Conservation (phyloP, 2,329 filamentous ascomycete genomes). For the Seiridium unicorne region DNA sequence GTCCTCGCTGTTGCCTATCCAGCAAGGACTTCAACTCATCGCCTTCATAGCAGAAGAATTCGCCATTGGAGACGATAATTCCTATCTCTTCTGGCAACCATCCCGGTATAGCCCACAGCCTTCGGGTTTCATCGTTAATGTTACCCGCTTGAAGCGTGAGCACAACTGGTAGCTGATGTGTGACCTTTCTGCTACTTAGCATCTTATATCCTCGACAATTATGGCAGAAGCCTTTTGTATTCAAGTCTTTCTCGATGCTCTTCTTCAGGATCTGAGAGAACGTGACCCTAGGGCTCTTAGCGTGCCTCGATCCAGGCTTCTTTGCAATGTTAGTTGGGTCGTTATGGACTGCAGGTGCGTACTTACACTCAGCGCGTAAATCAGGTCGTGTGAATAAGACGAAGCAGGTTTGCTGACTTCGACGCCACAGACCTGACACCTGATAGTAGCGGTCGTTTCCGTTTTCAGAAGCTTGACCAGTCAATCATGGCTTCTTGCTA, state of each 20-base stretch:
- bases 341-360: background rate
- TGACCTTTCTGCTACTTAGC: slow-evolving; percentile 79
- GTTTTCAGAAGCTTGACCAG: slow-evolving; percentile 59
- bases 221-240: slow-evolving; percentile 89
- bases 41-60: slow-evolving; percentile 93
- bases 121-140: slow-evolving; percentile 67
- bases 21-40: slow-evolving; percentile 66
- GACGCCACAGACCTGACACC: slow-evolving; percentile 83
- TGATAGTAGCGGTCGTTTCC: slow-evolving; percentile 69
- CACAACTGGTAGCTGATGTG: slow-evolving; percentile 80
- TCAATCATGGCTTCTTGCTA: slow-evolving; percentile 18
- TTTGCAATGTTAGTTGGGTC: slow-evolving; percentile 24
- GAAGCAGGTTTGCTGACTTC: slow-evolving; percentile 79
- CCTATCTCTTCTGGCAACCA: slow-evolving; percentile 96
- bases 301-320: slow-evolving; percentile 46
- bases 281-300: slow-evolving; percentile 54
- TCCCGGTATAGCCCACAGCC: slow-evolving; percentile 83
- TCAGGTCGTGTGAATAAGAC: slow-evolving; percentile 80
- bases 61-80: slow-evolving; percentile 83
- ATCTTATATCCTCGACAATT: slow-evolving; percentile 89
- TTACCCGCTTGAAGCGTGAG: slow-evolving; percentile 84
- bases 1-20: slow-evolving; percentile 63
- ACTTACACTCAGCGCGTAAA: slow-evolving; percentile 56
- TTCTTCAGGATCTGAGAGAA: slow-evolving; percentile 93
- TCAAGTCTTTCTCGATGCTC: slow-evolving; percentile 86